These are phyloP conservation scores for Filobasidium wieringae DNA, from an alignment of 768 basidiomycete species.

Conservation along the genomic window DNA sequence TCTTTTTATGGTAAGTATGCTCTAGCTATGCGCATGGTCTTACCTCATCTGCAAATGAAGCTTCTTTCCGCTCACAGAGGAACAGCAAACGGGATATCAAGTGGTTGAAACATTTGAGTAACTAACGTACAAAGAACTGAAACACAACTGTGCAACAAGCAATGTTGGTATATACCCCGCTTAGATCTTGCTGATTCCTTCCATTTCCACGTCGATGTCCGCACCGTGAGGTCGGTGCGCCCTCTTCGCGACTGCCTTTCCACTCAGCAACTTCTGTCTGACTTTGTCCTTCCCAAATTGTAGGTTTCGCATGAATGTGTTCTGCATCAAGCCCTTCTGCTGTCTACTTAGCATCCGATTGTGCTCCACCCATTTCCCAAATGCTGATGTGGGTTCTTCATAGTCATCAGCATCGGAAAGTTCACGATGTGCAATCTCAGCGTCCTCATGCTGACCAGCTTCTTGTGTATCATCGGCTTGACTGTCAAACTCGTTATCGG, in stretches of 20 bases:
- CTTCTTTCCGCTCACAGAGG: no score
- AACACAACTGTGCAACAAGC: no score
- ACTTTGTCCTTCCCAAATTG: constrained; percentile 50
- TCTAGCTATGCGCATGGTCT: no score
- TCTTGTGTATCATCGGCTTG: not conserved
- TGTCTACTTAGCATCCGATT: constrained; percentile 39
- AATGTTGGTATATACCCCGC: not conserved
- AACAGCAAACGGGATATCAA: no score
- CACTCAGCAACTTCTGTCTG: constrained; percentile 36
- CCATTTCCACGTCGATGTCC: constrained; percentile 13
- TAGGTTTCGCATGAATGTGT: constrained; percentile 48
- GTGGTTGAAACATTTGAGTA: no score
- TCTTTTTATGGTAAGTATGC: no score
- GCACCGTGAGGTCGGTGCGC: constrained; percentile 5
- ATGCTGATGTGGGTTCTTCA: constrained; percentile 11
- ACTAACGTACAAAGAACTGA: no score
- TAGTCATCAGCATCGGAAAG: not conserved
- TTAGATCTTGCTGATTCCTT: constrained; percentile 30
- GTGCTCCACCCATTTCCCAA: constrained; percentile 26
- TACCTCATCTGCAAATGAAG: no score
- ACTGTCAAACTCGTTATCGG: no score
- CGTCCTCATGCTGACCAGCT: not conserved
- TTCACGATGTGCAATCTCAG: not conserved
- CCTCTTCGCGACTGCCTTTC: constrained; percentile 12
- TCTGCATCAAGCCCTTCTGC: constrained; percentile 56